These are phyloP conservation scores for Lecanoromycetidae sp. DNA, from an alignment of 2,329 filamentous ascomycete species.

Conservation along the genomic window DNA sequence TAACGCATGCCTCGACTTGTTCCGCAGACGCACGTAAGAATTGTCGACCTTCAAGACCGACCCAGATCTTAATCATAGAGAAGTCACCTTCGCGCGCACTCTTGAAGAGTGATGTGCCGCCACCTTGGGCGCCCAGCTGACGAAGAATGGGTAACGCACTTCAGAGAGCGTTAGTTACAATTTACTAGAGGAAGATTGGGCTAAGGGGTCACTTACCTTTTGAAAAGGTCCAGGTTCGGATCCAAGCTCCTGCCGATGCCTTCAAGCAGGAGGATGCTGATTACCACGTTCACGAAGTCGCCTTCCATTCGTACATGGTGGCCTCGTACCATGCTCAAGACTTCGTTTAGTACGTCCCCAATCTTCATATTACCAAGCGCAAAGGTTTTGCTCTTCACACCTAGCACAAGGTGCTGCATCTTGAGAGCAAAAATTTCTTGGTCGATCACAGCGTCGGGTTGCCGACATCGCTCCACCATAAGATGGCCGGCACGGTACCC, in stretches of 20 bases:
- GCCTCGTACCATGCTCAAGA: constrained; percentile 76
- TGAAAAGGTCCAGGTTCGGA: constrained; percentile 76
- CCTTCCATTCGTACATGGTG: constrained; percentile 94
- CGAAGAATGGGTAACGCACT: constrained; percentile 83
- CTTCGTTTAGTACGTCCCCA: constrained; percentile 83
- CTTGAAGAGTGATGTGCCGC: constrained; percentile 40
- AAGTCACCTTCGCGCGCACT: constrained; percentile 63
- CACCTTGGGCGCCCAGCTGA: constrained; percentile 69
- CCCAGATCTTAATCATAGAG: constrained; percentile 82
- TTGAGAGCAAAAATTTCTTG: constrained; percentile 83
- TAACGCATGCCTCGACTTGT: constrained; percentile 79
- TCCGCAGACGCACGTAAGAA: constrained; percentile 86
- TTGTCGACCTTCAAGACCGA: constrained; percentile 73
- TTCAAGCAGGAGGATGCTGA: constrained; percentile 85
- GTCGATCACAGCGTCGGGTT: constrained; percentile 80
- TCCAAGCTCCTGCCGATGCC: constrained; percentile 83
- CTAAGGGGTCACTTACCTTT: constrained; percentile 39
- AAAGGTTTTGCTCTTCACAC: constrained; percentile 81
- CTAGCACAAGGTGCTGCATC: constrained; percentile 91
- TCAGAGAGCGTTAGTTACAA: constrained; percentile 17
- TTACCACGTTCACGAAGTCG: constrained; percentile 96
- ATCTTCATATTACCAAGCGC: constrained; percentile 92
- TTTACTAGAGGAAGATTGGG: constrained; percentile 8
- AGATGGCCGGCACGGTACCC: constrained; percentile 88
- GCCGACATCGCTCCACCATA: constrained; percentile 91